Conservation (phyloP, 129 eudicot genomes). For the Escallonia herrerae region DNA sequence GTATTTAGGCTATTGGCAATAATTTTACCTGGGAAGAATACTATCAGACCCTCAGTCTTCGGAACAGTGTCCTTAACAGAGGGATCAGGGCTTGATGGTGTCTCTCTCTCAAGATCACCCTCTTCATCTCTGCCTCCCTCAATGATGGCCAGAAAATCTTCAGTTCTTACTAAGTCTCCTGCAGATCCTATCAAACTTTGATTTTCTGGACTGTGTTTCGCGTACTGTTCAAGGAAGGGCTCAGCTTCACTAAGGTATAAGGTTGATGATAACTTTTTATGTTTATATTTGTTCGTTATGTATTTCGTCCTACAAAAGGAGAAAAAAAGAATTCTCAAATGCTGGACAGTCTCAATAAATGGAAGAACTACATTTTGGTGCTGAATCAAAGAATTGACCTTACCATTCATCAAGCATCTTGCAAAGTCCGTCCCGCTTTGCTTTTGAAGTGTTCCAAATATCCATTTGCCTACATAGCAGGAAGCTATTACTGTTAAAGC, state of each 20-base stretch:
- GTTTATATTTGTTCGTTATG: conserved; percentile 63
- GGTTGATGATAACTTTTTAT: conserved; percentile 59
- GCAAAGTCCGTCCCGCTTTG: conserved; percentile 64
- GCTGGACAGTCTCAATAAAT: no score
- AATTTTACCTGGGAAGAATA: conserved; percentile 84
- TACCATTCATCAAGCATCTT: conserved; percentile 98
- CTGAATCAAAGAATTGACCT: conserved; percentile 1
- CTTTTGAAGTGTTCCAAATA: conserved; percentile 82
- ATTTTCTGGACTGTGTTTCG: conserved; percentile 72
- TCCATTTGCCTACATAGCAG: conserved; percentile 70
- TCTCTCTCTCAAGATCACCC: conserved; percentile 69
- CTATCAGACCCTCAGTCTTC: conserved; percentile 79
- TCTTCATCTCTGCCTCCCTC: conserved; percentile 81
- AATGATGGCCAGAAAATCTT: conserved; percentile 75
- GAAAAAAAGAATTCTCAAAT: no score
- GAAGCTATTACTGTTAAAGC: neutral
- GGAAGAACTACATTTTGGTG: no score
- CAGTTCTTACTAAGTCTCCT: conserved; percentile 64
- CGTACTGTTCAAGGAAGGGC: conserved; percentile 89
- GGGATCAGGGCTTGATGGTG: conserved; percentile 44
- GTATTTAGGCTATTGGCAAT: neutral
- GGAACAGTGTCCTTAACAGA: conserved; percentile 40
- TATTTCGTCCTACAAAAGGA: conserved; percentile 55
- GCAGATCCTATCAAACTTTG: conserved; percentile 85
- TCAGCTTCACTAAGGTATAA: conserved; percentile 84